phyloP scores from a whole-genome alignment of 768 basidiomycete genomes.

The Collybia nuda region DNA sequence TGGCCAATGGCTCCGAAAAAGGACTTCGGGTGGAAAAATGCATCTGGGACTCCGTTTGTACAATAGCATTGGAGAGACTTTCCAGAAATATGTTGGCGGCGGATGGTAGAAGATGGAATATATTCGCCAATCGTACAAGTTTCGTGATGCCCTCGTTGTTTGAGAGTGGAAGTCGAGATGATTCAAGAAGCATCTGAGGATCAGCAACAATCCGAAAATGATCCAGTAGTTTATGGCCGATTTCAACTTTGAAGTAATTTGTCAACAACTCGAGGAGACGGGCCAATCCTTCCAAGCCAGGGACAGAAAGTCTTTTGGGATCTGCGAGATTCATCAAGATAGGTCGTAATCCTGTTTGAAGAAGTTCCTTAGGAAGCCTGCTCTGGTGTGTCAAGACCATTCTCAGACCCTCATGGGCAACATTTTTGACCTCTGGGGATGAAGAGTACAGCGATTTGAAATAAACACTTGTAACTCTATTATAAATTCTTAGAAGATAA shows the following conservation, averaged over 20 bases:
- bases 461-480: constrained; percentile 90
- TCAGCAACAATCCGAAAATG: constrained; percentile 94
- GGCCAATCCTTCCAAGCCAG: constrained; percentile 91
- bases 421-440: constrained; percentile 89
- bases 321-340: constrained; percentile 98
- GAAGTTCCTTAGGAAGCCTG: constrained; percentile 89
- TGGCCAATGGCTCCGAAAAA: constrained; percentile 89
- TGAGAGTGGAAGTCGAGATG: constrained; percentile 74
- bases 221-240: constrained; percentile 94
- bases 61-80: constrained; percentile 81
- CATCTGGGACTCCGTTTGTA: constrained; percentile 89
- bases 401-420: constrained; percentile 89
- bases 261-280: constrained; percentile 91
- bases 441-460: constrained; percentile 98
- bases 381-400: constrained; percentile 88
- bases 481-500: background rate
- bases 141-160: constrained; percentile 93
- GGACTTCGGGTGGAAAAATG: constrained; percentile 88
- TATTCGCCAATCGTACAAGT: constrained; percentile 92
- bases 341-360: constrained; percentile 93
- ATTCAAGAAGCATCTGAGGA: constrained; percentile 77
- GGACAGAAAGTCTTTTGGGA: constrained; percentile 88
- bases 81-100: constrained; percentile 92
- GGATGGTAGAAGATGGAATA: constrained; percentile 94
- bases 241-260: constrained; percentile 99